These are phyloP conservation scores for Monosporozyma aerobia DNA, from an alignment of 805 yeast species.

Conservation along the genomic window DNA sequence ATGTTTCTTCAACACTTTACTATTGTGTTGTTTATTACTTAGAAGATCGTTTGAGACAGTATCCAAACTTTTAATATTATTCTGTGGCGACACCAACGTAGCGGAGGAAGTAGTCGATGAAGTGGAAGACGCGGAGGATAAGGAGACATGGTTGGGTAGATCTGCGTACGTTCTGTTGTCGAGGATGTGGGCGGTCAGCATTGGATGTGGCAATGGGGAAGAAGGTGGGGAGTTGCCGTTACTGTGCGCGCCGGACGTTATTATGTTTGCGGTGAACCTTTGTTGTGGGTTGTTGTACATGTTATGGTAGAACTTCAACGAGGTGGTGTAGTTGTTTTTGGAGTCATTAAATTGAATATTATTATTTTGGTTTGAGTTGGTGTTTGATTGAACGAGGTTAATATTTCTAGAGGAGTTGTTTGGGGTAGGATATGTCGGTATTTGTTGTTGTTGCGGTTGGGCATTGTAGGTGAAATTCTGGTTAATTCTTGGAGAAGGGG, in stretches of 20 bases:
- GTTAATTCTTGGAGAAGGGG: neutral
- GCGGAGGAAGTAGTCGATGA: neutral
- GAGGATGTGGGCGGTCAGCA: neutral
- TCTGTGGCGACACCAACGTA: neutral
- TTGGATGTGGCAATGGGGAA: neutral
- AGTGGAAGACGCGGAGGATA: neutral
- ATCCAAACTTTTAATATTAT: neutral
- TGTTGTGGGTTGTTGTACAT: neutral
- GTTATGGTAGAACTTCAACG: neutral
- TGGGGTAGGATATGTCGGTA: slow-evolving; percentile 2
- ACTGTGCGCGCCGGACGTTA: neutral
- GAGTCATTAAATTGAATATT: neutral
- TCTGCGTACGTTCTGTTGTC: neutral
- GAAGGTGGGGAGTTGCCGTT: neutral
- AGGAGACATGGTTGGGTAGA: neutral
- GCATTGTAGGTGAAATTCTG: neutral
- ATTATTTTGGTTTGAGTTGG: neutral
- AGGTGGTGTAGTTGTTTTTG: neutral
- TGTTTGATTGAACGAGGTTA: neutral
- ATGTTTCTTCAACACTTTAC: neutral
- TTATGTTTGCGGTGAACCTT: neutral
- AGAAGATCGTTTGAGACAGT: too few species aligned
- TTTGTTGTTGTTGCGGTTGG: slow-evolving; percentile 2
- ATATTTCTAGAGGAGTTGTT: neutral
- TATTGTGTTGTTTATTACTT: neutral